Evolutionary conservation across 306 rosid species (phyloP).

Genomic region (Lotus japonicus): DNA sequence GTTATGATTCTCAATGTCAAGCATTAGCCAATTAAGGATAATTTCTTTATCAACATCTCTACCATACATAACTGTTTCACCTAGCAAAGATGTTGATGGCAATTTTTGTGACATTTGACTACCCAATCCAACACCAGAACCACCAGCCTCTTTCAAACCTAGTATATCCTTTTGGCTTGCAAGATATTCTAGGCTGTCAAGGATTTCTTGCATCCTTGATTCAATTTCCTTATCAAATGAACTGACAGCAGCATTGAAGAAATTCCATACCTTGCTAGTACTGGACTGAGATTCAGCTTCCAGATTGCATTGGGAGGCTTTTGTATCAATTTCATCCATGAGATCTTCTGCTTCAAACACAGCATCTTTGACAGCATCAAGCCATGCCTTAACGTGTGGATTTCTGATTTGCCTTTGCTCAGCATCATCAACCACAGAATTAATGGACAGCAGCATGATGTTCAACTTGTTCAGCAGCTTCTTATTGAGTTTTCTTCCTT

Average conservation of each 20-base stretch:
- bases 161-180: not conserved
- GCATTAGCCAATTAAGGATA: not conserved
- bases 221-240: constrained; percentile 13
- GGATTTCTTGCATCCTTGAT: not conserved
- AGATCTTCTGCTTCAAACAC: constrained; percentile 5
- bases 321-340: not conserved
- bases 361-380: constrained; percentile 10
- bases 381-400: not conserved
- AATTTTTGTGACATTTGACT: not conserved
- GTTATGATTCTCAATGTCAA: not conserved
- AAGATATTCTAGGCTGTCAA: constrained; percentile 5
- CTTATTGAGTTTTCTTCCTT: not conserved
- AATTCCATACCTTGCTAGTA: not conserved
- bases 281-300: not conserved
- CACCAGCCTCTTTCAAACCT: not conserved
- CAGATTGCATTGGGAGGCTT: not conserved
- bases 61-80: not conserved
- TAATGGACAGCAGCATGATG: not conserved
- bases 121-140: not conserved
- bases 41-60: not conserved
- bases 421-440: constrained; percentile 14
- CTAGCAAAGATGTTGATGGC: not conserved
- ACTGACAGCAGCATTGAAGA: not conserved
- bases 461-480: not conserved
- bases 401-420: constrained; percentile 1